Evolutionary conservation across 1,139 yeast species (phyloP).

Genomic region (Candida mesenterica): DNA sequence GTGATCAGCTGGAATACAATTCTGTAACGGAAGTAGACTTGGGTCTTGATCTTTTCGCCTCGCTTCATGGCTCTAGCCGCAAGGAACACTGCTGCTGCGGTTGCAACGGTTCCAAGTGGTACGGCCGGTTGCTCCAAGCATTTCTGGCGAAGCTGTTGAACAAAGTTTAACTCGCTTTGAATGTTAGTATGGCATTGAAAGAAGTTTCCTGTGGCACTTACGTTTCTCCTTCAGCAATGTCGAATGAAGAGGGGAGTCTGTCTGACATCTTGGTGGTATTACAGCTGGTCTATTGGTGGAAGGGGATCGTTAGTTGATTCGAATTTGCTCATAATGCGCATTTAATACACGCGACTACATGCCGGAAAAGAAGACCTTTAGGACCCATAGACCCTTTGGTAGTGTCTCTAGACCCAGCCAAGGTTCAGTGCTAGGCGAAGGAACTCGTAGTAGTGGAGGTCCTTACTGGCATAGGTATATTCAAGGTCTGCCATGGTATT

Average conservation of each 20-base stretch:
- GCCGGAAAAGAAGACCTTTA: too few relatives aligned
- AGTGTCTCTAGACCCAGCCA: too few relatives aligned
- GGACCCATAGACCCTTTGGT: too few relatives aligned
- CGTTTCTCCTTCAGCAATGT: constrained; percentile 18
- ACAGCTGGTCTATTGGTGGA: too few relatives aligned
- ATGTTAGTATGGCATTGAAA: constrained; percentile 11
- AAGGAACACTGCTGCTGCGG: constrained; percentile 75
- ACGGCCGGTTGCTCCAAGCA: constrained; percentile 77
- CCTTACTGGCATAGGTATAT: too few relatives aligned
- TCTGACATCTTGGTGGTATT: too few relatives aligned
- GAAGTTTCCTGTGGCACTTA: constrained; percentile 13
- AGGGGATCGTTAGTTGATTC: too few relatives aligned
- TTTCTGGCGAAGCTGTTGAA: constrained; percentile 22
- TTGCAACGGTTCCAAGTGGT: constrained; percentile 75
- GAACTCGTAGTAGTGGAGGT: too few relatives aligned
- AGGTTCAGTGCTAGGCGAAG: too few relatives aligned
- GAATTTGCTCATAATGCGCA: too few relatives aligned
- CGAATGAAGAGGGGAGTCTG: constrained; percentile 23
- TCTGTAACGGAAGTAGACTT: constrained; percentile 85
- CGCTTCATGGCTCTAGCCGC: constrained; percentile 74
- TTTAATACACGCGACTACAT: too few relatives aligned
- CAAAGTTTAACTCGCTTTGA: constrained; percentile 20
- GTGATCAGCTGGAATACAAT: constrained; percentile 85
- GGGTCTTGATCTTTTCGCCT: constrained; percentile 76
- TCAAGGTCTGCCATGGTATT: not conserved